These are phyloP conservation scores for Verticillium nonalfalfae DNA, from an alignment of 2,329 filamentous ascomycete species.

Conservation along the genomic window DNA sequence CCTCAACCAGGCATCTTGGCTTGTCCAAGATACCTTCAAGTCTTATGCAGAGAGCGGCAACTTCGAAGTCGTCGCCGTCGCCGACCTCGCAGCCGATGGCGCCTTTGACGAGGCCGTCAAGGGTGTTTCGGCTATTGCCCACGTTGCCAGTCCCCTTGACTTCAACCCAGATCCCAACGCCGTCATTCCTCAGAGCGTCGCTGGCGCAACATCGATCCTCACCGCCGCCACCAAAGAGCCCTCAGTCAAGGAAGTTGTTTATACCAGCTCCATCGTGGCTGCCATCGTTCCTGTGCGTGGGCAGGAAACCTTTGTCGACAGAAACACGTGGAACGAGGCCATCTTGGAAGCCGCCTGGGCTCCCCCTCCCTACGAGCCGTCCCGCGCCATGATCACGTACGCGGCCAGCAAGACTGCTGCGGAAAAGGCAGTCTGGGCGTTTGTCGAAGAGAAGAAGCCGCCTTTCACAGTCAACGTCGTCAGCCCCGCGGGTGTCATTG, in stretches of 20 bases:
- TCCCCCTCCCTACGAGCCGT: constrained; percentile 16
- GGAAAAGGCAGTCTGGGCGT: constrained; percentile 21
- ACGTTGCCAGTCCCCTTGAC: constrained; percentile 33
- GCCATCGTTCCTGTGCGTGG: background rate
- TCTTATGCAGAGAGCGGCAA: constrained; percentile 16
- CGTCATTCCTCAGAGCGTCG: constrained; percentile 31
- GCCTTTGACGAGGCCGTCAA: constrained; percentile 31
- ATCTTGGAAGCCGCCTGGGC: constrained; percentile 22
- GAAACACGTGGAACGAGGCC: constrained; percentile 21
- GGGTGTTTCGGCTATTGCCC: constrained; percentile 35
- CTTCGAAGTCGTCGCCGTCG: constrained; percentile 30
- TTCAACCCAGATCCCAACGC: constrained; percentile 32
- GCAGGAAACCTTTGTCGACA: background rate
- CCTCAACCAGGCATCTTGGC: constrained; percentile 22
- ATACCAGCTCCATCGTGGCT: constrained; percentile 14
- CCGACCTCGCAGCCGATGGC: constrained; percentile 26
- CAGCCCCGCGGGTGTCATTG: constrained; percentile 3
- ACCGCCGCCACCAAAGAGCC: constrained; percentile 31
- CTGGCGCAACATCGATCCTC: constrained; percentile 27
- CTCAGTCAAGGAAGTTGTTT: constrained; percentile 26
- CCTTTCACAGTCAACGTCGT: constrained; percentile 18
- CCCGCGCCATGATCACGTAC: constrained; percentile 12
- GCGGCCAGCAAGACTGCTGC: constrained; percentile 19
- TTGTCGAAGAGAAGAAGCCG: constrained; percentile 16
- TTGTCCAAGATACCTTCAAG: constrained; percentile 22